Base-by-base conservation (phyloP, 1,284 basidiomycete genomes). In the Athelia psychrophila region DNA sequence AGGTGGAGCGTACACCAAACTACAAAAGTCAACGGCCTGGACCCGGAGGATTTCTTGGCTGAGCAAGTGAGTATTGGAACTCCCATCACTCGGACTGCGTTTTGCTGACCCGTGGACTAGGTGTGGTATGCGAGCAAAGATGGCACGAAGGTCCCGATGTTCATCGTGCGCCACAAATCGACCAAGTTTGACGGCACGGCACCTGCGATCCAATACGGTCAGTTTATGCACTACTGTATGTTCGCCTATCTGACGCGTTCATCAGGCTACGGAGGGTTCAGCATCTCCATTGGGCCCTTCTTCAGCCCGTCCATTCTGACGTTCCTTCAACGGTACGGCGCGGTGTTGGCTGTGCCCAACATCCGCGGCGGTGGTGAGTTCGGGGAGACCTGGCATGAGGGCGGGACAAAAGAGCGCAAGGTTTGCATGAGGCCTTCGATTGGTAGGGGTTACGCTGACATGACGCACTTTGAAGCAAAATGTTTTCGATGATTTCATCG, bases 331-430 rank as follows among this genome's bases (percentile, higher is more conserved):
- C 77, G 77, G 48, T 94, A 91, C 63, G 81, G 86, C 16, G 88
- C 81, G 9, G 72, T 92, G 15, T 73, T 87, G n/a, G 92, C 87
- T 2, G 77, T 88, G 18, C 83, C 86, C 2, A 89, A 84, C 57
- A 88, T 91, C 58, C 73, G 92, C 49, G 92, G 92, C n/a, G 92
- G 92, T 8, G 80, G 80, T 2, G 92, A 95, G 65, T 93, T 91
- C 57, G 92, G 92, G 13, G 87, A 92, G 63, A 80, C 84, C 16
- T 92, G 89, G 89, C 88, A 92, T 63, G 61, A 78, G 35, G 87
- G 78, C n/a, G 90, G 87, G 2, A 84, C 75, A 23, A 75, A 73
- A 54, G 88, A 90, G 54, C 76, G 77, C 53, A 91, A 91, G 77
- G 86, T 86, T 51, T 58, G 65, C 25, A 42, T 6, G 16, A 8